Evolutionary conservation across 2,329 filamentous ascomycete genomes (phyloP).

Genomic region (Aureobasidium sp.): DNA sequence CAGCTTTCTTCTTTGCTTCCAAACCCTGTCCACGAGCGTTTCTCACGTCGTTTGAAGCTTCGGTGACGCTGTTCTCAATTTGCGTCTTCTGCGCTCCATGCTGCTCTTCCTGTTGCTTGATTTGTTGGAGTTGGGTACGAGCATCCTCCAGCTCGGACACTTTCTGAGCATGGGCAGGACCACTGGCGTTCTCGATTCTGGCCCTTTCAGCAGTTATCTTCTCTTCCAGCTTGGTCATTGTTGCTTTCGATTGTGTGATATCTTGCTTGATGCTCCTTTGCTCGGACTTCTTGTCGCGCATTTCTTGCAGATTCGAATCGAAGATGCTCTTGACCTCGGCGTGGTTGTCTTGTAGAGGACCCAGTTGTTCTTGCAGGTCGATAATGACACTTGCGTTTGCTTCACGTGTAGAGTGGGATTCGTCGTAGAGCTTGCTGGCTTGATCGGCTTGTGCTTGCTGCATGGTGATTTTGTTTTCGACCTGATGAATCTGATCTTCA

Average conservation of each 20-base stretch:
- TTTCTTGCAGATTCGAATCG: constrained; percentile 26
- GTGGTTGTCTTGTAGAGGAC: constrained; percentile 39
- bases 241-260: constrained; percentile 43
- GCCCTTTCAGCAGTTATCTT: constrained; percentile 48
- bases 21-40: constrained; percentile 21
- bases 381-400: constrained; percentile 27
- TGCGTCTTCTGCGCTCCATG: constrained; percentile 33
- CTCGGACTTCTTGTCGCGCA: constrained; percentile 34
- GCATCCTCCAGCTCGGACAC: constrained; percentile 51
- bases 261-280: constrained; percentile 56
- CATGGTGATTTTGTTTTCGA: constrained; percentile 41
- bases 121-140: constrained; percentile 14
- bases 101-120: constrained; percentile 39
- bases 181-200: constrained; percentile 54
- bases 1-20: constrained; percentile 18
- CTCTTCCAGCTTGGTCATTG: constrained; percentile 32
- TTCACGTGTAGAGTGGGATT: constrained; percentile 32
- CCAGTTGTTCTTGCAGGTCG: constrained; percentile 27
- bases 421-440: constrained; percentile 34
- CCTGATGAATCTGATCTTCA: constrained; percentile 22
- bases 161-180: constrained; percentile 58
- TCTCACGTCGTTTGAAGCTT: constrained; percentile 29
- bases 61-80: constrained; percentile 28
- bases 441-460: constrained; percentile 36
- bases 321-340: constrained; percentile 44